phyloP scores from a whole-genome alignment of 352 stramenopile species.

The Phytopythium sindhum region DNA sequence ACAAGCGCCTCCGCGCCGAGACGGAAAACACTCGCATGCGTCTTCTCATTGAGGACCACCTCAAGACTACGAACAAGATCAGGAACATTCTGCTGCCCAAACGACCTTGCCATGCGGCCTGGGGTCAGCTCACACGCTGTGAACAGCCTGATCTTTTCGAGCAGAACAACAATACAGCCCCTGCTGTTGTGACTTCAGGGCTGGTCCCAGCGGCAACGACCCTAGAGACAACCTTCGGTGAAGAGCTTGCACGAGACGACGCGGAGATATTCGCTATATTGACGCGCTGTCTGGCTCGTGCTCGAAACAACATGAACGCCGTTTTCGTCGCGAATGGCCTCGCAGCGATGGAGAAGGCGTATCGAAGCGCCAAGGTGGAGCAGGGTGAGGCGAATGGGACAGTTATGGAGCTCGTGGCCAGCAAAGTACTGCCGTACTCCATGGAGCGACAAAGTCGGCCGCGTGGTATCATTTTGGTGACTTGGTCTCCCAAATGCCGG shows the following conservation, averaged over 20 bases:
- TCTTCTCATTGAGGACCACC: conserved; percentile 41
- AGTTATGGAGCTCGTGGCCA: conserved; percentile 24
- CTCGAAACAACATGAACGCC: conserved; percentile 5
- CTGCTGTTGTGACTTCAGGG: too few species aligned
- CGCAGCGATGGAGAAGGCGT: conserved; percentile 4
- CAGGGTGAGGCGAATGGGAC: conserved; percentile 9
- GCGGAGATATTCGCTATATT: too few species aligned
- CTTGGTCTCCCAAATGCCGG: not conserved
- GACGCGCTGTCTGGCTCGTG: too few species aligned
- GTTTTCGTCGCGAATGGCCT: conserved; percentile 7
- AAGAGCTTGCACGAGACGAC: too few species aligned
- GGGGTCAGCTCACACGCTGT: too few species aligned
- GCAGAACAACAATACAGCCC: too few species aligned
- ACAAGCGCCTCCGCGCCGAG: conserved; percentile 37
- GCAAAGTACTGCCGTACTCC: conserved; percentile 22
- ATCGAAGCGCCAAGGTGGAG: conserved; percentile 17
- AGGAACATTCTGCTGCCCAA: conserved; percentile 49
- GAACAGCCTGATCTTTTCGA: too few species aligned
- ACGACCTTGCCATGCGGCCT: conserved; percentile 7
- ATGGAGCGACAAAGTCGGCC: conserved; percentile 7
- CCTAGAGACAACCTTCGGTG: too few species aligned
- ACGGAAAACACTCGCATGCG: conserved; percentile 57
- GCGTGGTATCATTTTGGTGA: conserved; percentile 23
- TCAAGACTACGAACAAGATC: conserved; percentile 49
- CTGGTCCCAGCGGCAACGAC: too few species aligned